Evolutionary conservation across 441 rosid species (phyloP), one percentile per base, ranked within the genome.

Genomic region (Croton setiger): DNA sequence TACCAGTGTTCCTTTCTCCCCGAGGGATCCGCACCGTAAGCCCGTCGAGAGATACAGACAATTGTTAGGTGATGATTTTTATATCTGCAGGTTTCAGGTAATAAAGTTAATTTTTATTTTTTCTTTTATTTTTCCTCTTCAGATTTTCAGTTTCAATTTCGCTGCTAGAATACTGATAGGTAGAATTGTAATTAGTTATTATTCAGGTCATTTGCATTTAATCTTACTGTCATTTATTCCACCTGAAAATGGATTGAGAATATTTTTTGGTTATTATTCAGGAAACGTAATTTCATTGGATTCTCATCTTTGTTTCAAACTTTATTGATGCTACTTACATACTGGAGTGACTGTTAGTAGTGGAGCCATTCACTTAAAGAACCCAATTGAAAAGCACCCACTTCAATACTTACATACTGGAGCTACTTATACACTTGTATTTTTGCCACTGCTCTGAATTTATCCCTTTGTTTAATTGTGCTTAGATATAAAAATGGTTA

Each of bases 1-100:
- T 69, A 75, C 83, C 35, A 79, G 89, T 63, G 84, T 91, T 13
- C 87, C 83, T 17, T 91, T 79, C 63, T 52, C 37, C 48, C 88
- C 92, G 41, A 81, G 91, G 61, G 68, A 83, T 66, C 88, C 91
- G 0, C 54, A 59, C 2, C 54, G 63, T 72, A 85, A 82, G 72
- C 85, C 86, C 49, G 45, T 88, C 10, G 80, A 76, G 59, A 74
- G 78, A 44, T 59, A 77, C 70, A 78, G 88, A 14, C 80, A 80
- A 49, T 33, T 54, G 64, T 87, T 83, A 49, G 95, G 91, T 45
- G 91, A 88, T 20, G 85, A 88, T 66, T 91, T 84, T 80, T 91
- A 91, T 67, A 86, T 88, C 18, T 88, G 90, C 84, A 85, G 95
- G 74, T 87, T 88, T 70, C 95, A 91, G 90, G 95, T 85, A 55